Base-by-base conservation (phyloP, 192 early-diverging fungal species). In the Spizellomyces sp. region DNA sequence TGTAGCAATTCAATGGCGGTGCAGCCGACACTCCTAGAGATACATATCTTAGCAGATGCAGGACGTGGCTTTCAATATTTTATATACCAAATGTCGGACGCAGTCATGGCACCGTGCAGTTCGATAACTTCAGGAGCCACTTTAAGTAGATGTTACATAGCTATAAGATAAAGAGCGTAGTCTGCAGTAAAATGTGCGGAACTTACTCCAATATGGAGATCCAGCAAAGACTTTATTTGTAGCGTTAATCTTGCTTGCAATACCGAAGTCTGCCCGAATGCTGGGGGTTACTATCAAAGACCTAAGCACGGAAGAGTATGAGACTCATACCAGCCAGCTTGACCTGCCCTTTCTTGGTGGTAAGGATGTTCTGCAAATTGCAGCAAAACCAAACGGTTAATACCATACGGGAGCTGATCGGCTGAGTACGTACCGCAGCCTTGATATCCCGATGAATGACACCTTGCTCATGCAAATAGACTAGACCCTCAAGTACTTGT, bases 391-490 rank as follows among this genome's bases (percentile, higher is more conserved):
- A 0, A 2, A 0, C n/a, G 2, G 9, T 12, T n/a, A 44, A 5
- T 58, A 8, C 6, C 57, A 41, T 9, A 36, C 27, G 0, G 0
- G 27, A 36, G 27, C 27, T 36, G 27, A 36, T 36, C 27, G 50
- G 12, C 17, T 54, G 50, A 12, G 50, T 19, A 12, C 55, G 10
- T 55, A 80, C 79, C 56, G 95, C 95, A 4, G 73, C 95, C 78
- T 99, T 99, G 22, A 99, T 76, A 76, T 99, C 97, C 64, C 94
- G 89, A 79, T 99, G 97, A n/a, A 84, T 76, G 66, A 93, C 90
- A 60, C 93, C 87, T 64, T 95, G 88, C 5, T 84, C 84, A 74
- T 99, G 97, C 55, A 99, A 77, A 77, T 95, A 99, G 8, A 89
- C 84, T 1, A 99, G 84, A 0, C 97, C 97, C 58, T 90, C 89